phyloP scores from a whole-genome alignment of 2,329 filamentous ascomycete species.

The Fusarium heterosporum region DNA sequence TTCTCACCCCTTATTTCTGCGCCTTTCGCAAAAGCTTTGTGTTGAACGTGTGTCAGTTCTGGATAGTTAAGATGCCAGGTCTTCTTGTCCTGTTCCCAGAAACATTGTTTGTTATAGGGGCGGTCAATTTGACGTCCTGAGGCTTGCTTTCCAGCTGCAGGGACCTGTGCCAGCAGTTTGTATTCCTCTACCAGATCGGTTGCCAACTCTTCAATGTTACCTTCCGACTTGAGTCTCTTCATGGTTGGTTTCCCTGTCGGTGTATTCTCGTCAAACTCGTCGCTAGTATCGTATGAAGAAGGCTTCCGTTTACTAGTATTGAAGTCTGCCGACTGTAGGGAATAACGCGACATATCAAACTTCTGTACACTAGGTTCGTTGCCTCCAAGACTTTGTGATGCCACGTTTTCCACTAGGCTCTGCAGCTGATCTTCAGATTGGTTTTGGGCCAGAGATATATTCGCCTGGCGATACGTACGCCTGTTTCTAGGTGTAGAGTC shows the following conservation, averaged over 20 bases:
- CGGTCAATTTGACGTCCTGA: slow-evolving; percentile 69
- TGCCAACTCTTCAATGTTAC: slow-evolving; percentile 52
- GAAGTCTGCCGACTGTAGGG: slow-evolving; percentile 52
- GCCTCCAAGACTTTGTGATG: slow-evolving; percentile 67
- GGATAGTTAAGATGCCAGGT: slow-evolving; percentile 73
- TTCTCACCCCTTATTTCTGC: slow-evolving; percentile 63
- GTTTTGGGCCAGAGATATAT: slow-evolving; percentile 55
- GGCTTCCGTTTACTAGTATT: slow-evolving; percentile 69
- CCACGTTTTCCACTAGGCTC: slow-evolving; percentile 63
- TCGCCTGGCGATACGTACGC: slow-evolving; percentile 41
- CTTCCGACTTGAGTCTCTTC: slow-evolving; percentile 67
- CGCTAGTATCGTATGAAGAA: slow-evolving; percentile 60
- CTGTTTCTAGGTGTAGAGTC: slow-evolving; percentile 47
- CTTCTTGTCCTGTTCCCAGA: slow-evolving; percentile 66
- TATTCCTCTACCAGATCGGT: slow-evolving; percentile 58
- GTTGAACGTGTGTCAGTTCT: slow-evolving; percentile 71
- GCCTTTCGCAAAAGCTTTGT: slow-evolving; percentile 65
- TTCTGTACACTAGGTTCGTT: slow-evolving; percentile 51
- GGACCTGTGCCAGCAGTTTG: slow-evolving; percentile 61
- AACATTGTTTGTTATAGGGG: slow-evolving; percentile 66
- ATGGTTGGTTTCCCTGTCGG: slow-evolving; percentile 60
- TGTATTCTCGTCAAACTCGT: slow-evolving; percentile 60
- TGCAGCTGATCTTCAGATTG: slow-evolving; percentile 63
- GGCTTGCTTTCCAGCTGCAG: slow-evolving; percentile 60
- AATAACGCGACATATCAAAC: slow-evolving; percentile 38